phyloP scores from a whole-genome alignment of 495 filamentous ascomycete species.

The Talaromyces wortmannii region DNA sequence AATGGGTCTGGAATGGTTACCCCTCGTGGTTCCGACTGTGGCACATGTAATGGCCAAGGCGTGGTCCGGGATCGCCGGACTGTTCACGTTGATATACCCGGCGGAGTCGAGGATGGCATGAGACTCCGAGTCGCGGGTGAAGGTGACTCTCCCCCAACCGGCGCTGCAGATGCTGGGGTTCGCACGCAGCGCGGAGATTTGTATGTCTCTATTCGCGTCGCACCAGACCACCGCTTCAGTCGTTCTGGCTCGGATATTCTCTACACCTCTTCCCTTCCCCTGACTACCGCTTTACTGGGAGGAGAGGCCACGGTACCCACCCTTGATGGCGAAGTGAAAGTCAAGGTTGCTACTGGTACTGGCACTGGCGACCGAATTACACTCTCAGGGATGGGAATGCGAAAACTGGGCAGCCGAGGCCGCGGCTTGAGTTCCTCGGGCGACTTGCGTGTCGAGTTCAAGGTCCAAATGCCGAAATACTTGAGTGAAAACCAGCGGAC shows the following conservation, averaged over 20 bases:
- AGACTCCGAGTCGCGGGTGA: constrained; percentile 71
- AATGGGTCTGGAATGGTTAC: constrained; percentile 64
- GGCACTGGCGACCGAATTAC: constrained; percentile 88
- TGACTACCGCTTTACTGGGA: constrained; percentile 88
- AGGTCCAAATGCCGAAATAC: constrained; percentile 90
- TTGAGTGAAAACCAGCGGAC: constrained; percentile 82
- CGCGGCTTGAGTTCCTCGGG: constrained; percentile 49
- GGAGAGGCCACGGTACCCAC: constrained; percentile 87
- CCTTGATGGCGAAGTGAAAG: constrained; percentile 78
- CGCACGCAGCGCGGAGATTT: constrained; percentile 70
- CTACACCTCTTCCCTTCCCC: constrained; percentile 83
- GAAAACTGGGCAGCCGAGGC: constrained; percentile 54
- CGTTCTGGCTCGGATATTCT: constrained; percentile 82
- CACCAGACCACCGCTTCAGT: constrained; percentile 77
- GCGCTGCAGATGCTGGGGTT: constrained; percentile 50
- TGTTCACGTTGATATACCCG: constrained; percentile 82
- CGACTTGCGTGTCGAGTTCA: constrained; percentile 90
- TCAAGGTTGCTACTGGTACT: constrained; percentile 84
- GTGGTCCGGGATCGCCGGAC: constrained; percentile 71
- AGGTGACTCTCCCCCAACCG: constrained; percentile 77
- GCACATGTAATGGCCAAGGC: constrained; percentile 69
- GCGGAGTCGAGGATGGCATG: constrained; percentile 95
- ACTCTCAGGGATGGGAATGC: constrained; percentile 85
- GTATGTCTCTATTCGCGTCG: constrained; percentile 77
- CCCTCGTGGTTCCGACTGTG: constrained; percentile 74